Evolutionary conservation across 441 rosid genomes (phyloP).

Genomic region (Iberis amara): DNA sequence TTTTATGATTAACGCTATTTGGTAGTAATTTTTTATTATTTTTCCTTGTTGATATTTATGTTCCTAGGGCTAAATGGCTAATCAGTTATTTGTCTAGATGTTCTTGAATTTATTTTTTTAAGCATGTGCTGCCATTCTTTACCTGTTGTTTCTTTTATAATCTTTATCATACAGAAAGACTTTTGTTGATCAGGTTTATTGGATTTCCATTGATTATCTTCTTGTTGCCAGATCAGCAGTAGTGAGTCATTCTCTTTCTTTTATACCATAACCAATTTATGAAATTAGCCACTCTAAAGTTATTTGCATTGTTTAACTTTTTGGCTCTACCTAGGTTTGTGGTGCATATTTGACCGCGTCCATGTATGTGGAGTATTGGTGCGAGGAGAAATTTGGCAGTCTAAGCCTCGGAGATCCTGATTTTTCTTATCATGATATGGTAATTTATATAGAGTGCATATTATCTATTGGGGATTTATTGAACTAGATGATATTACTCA

Average conservation of each 20-base stretch:
- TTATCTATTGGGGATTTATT: slow-evolving; percentile 13
- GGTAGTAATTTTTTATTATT: neutral
- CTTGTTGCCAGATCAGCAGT: slow-evolving; percentile 78
- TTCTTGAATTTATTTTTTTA: neutral
- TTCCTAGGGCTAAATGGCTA: slow-evolving; percentile 16
- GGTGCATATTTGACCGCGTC: slow-evolving; percentile 82
- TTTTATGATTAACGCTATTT: slow-evolving; percentile 7
- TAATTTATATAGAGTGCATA: slow-evolving; percentile 33
- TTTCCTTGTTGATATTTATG: slow-evolving; percentile 6
- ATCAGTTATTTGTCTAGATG: slow-evolving; percentile 3
- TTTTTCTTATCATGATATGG: slow-evolving; percentile 82
- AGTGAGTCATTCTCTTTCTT: slow-evolving; percentile 44
- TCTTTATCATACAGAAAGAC: slow-evolving; percentile 10
- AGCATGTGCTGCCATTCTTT: neutral
- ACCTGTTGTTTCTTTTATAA: slow-evolving; percentile 5
- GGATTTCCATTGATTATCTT: slow-evolving; percentile 88
- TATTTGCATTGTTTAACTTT: slow-evolving; percentile 16
- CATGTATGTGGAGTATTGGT: slow-evolving; percentile 95
- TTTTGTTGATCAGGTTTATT: slow-evolving; percentile 66
- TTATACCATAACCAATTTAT: slow-evolving; percentile 10
- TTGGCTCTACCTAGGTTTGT: slow-evolving; percentile 50
- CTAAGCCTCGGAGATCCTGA: slow-evolving; percentile 85
- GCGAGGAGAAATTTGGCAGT: slow-evolving; percentile 75
- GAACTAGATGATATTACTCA: slow-evolving; percentile 12
- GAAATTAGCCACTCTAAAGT: slow-evolving; percentile 1